These are phyloP conservation scores for Polygonum maritimum DNA, from an alignment of 148 eudicot species.

Conservation along the genomic window DNA sequence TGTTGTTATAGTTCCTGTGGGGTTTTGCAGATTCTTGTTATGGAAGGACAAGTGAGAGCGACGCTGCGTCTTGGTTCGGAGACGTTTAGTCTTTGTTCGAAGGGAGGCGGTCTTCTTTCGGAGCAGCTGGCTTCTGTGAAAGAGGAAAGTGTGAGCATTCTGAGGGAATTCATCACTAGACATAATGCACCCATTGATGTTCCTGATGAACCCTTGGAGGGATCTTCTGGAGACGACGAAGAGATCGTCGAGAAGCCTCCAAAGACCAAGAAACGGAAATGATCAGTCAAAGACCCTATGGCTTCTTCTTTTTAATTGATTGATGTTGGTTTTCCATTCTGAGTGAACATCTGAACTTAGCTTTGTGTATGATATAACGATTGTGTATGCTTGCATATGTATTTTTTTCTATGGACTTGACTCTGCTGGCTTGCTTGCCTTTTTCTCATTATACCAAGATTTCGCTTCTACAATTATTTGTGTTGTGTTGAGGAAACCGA, in stretches of 20 bases:
- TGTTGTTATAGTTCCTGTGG: neutral
- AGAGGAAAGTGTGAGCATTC: constrained; percentile 61
- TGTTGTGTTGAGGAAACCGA: no score
- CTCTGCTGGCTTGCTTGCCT: no score
- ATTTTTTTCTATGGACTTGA: no score
- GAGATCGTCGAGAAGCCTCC: constrained; percentile 39
- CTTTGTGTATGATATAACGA: neutral
- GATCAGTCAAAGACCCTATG: neutral
- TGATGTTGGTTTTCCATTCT: neutral
- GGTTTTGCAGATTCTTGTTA: neutral
- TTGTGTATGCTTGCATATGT: no score
- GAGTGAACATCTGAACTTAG: neutral
- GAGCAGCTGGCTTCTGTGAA: constrained; percentile 57
- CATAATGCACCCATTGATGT: constrained; percentile 83
- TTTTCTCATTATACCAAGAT: no score
- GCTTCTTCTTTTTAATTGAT: neutral
- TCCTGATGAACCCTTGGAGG: constrained; percentile 75
- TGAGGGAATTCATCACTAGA: constrained; percentile 71
- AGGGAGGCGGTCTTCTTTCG: constrained; percentile 27
- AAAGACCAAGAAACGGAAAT: constrained; percentile 57
- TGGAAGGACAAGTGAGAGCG: neutral
- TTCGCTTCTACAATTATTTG: no score
- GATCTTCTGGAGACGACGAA: constrained; percentile 59
- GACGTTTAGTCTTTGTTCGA: neutral
- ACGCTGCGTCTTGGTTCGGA: neutral